These are phyloP conservation scores for Tritrichomonas foetus DNA, from an alignment of 208 protist species.

Conservation along the genomic window DNA sequence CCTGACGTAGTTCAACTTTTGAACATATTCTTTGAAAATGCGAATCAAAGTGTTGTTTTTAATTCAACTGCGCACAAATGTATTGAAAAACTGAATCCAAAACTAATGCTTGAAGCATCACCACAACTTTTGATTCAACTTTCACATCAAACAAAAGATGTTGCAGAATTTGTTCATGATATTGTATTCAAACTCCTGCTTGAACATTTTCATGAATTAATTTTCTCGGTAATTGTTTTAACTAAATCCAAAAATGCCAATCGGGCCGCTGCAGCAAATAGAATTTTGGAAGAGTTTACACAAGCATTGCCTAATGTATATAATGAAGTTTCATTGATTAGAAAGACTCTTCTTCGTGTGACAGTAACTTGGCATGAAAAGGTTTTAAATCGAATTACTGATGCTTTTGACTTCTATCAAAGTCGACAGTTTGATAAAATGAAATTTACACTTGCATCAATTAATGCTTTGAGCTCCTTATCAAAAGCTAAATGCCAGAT, in stretches of 20 bases:
- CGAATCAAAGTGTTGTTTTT: background rate
- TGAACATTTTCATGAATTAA: constrained; percentile 5
- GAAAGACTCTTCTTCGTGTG: background rate
- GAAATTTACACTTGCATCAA: background rate
- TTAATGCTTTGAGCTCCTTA: background rate
- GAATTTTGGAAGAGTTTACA: background rate
- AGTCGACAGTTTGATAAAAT: background rate
- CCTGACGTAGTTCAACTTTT: background rate
- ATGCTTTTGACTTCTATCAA: background rate
- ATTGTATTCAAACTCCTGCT: background rate
- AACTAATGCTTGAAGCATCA: background rate
- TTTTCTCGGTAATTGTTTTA: background rate
- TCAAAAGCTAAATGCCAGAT: background rate
- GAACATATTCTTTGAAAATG: constrained; percentile 25
- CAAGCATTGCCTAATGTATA: background rate
- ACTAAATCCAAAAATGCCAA: background rate
- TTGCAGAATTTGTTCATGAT: constrained; percentile 6
- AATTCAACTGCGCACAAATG: background rate
- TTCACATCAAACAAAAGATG: background rate
- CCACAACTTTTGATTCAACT: background rate
- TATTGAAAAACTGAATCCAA: background rate
- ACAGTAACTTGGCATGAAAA: constrained; percentile 20
- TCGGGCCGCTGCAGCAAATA: background rate
- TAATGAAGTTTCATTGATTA: background rate
- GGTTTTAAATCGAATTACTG: background rate